Evolutionary conservation across 2,329 filamentous ascomycete species (phyloP).

Genomic region (Fusarium tricinctum): DNA sequence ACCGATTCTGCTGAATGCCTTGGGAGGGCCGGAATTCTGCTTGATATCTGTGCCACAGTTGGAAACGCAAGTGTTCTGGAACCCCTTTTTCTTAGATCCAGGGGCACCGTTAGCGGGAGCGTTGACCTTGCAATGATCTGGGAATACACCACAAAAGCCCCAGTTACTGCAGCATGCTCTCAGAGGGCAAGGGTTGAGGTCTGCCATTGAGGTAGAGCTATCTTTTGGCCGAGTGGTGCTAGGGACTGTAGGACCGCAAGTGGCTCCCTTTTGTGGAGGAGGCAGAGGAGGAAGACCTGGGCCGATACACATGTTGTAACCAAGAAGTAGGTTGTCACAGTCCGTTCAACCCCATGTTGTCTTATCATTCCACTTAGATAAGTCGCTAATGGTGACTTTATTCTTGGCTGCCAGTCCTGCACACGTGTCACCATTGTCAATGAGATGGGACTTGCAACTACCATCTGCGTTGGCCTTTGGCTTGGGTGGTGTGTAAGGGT

Average conservation of each 20-base stretch:
- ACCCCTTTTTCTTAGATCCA: constrained; percentile 4
- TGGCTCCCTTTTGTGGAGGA: constrained; percentile 8
- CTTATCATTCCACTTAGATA: neutral
- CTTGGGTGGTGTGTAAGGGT: neutral
- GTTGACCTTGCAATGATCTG: constrained; percentile 1
- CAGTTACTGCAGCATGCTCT: constrained; percentile 24
- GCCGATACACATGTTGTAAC: constrained; percentile 23
- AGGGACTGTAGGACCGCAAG: constrained; percentile 10
- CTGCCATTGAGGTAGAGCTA: neutral
- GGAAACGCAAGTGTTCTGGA: constrained; percentile 10
- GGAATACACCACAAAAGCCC: constrained; percentile 20
- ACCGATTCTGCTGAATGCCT: neutral
- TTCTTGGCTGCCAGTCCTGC: neutral
- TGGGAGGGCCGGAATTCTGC: constrained; percentile 1
- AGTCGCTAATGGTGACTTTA: neutral
- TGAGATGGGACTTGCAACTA: neutral
- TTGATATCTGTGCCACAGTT: constrained; percentile 12
- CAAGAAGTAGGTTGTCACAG: constrained; percentile 24
- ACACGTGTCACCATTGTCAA: neutral
- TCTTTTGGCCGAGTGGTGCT: constrained; percentile 6
- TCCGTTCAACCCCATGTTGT: constrained; percentile 48
- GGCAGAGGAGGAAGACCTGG: constrained; percentile 2
- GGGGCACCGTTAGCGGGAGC: constrained; percentile 3
- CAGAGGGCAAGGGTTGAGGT: constrained; percentile 15
- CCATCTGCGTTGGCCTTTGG: neutral